Conservation (phyloP, 2,329 filamentous ascomycete genomes). For the Xylaria polymorpha region DNA sequence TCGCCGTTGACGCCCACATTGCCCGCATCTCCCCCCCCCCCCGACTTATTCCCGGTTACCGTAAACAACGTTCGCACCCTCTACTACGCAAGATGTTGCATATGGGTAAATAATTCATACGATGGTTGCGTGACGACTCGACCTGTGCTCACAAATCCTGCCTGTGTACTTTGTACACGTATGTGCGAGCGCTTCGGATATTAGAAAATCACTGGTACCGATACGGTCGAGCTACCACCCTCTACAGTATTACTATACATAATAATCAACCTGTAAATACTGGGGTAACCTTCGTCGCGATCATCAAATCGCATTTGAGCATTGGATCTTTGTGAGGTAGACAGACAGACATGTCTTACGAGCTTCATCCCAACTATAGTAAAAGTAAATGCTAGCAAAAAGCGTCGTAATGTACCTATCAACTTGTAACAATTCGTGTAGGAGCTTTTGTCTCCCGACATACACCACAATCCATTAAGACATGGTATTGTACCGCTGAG, state of each 20-base stretch:
- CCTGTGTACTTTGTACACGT: slow-evolving; percentile 8
- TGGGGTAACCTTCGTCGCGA: neutral
- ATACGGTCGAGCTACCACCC: slow-evolving; percentile 20
- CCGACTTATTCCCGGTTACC: slow-evolving; percentile 33
- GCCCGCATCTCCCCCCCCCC: slow-evolving; percentile 4
- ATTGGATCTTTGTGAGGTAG: no score
- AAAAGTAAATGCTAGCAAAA: neutral
- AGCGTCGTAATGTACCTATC: neutral
- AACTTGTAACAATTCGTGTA: slow-evolving; percentile 17
- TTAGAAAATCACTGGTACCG: slow-evolving; percentile 21
- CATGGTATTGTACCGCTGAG: slow-evolving; percentile 15
- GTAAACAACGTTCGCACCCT: neutral
- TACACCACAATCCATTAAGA: neutral
- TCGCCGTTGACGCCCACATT: slow-evolving; percentile 11
- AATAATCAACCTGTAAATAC: neutral
- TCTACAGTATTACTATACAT: slow-evolving; percentile 2
- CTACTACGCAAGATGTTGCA: slow-evolving; percentile 11
- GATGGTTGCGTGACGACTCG: slow-evolving; percentile 26
- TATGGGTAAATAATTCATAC: slow-evolving; percentile 18
- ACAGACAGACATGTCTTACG: neutral
- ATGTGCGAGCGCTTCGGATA: slow-evolving; percentile 11
- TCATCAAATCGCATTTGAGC: neutral
- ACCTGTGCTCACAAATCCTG: slow-evolving; percentile 15
- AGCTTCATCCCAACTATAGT: neutral
- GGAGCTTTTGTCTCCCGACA: slow-evolving; percentile 17